Conservation (phyloP, 148 eudicot species). For the Polygonum aviculare region DNA sequence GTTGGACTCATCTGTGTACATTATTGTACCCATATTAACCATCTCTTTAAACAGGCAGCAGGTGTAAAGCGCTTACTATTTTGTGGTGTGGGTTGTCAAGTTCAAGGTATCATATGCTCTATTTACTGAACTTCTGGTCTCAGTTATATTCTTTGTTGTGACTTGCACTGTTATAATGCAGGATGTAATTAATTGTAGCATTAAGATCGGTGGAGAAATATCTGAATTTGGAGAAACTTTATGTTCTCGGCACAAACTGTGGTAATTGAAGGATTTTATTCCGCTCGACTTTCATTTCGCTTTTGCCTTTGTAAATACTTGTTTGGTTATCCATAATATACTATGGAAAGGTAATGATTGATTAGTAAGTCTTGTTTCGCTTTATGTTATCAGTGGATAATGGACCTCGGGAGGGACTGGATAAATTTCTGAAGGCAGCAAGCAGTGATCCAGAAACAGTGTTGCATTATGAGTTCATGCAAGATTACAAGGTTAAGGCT, state of each 20-base stretch:
- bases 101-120: slow-evolving; percentile 55
- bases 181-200: slow-evolving; percentile 82
- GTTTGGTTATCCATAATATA: not conserved
- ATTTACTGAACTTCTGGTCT: slow-evolving; percentile 12
- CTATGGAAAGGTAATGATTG: not conserved
- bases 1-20: not conserved
- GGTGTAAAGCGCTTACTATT: slow-evolving; percentile 95
- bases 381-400: slow-evolving; percentile 64
- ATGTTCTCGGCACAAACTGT: slow-evolving; percentile 93
- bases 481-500: slow-evolving; percentile 83
- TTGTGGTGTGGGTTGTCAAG: slow-evolving; percentile 99
- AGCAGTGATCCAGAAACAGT: slow-evolving; percentile 95
- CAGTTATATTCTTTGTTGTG: slow-evolving; percentile 29
- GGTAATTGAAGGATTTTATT: slow-evolving; percentile 33
- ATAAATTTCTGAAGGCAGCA: slow-evolving; percentile 92
- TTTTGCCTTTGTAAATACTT: not conserved
- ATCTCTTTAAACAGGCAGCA: slow-evolving; percentile 59
- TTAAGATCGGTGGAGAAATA: slow-evolving; percentile 89
- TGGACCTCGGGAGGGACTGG: slow-evolving; percentile 90
- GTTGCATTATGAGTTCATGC: slow-evolving; percentile 99
- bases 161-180: slow-evolving; percentile 64
- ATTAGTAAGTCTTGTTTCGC: not conserved
- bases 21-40: not conserved
- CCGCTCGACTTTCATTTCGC: not conserved
- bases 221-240: slow-evolving; percentile 89